phyloP scores from a whole-genome alignment of 768 basidiomycete genomes.

The Russula earlei region DNA sequence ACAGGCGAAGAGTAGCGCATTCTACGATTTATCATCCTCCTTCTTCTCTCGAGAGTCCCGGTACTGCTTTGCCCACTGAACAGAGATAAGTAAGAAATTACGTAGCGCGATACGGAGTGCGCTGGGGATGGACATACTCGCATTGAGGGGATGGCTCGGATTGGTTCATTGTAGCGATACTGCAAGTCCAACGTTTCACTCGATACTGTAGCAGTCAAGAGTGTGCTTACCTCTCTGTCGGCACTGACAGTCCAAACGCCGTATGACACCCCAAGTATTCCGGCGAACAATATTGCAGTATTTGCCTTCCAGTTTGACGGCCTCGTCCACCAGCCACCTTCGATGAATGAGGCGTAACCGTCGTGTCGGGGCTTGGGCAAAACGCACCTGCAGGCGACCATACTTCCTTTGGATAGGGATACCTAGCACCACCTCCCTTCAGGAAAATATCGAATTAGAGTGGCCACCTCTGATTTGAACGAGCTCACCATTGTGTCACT shows the following conservation, averaged over 20 bases:
- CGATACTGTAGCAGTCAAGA: not conserved
- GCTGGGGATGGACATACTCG: conserved; percentile 10
- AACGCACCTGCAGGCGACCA: conserved; percentile 83
- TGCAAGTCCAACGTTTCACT: not conserved
- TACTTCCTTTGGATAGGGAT: conserved; percentile 90
- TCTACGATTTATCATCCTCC: conserved; percentile 15
- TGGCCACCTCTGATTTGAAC: not conserved
- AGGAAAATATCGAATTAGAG: not conserved
- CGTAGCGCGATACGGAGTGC: not conserved
- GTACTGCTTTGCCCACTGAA: conserved; percentile 19
- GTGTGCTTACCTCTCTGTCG: conserved; percentile 58
- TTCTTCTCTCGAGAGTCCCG: conserved; percentile 5
- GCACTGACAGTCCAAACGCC: conserved; percentile 67
- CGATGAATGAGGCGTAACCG: not conserved
- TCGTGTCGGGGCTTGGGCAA: too few relatives aligned
- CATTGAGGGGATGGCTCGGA: conserved; percentile 19
- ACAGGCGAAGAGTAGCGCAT: not conserved
- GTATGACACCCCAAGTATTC: conserved; percentile 59
- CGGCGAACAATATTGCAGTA: conserved; percentile 63
- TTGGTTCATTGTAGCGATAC: conserved; percentile 17
- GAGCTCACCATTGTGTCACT: conserved; percentile 12
- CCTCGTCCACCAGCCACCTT: conserved; percentile 94
- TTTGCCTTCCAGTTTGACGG: conserved; percentile 86
- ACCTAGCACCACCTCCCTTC: conserved; percentile 77
- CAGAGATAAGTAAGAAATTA: not conserved